Evolutionary conservation across 1,284 basidiomycete genomes (phyloP), one percentile per base, ranked within the genome.

Genomic region (Irpex sp.): DNA sequence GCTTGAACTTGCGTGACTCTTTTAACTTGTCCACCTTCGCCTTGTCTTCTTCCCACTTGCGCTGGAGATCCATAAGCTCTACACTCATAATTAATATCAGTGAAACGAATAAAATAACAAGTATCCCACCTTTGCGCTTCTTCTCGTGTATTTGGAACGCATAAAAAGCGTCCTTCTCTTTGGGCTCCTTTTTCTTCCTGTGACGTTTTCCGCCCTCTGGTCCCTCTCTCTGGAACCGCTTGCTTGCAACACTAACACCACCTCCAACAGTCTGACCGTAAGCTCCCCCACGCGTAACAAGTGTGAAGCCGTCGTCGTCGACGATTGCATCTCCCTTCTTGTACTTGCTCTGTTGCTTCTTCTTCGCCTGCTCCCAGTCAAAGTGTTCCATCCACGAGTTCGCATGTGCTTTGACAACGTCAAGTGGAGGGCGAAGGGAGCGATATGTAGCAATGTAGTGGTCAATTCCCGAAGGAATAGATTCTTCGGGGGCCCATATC

Each of bases 281-380:
- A 31, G 90, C 89, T 5, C 94, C 94, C 7, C 93, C 92, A 35
- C 94, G 83, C 26, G 90, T 92, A 35, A 97, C 94, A 8, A 96
- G 83, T 9, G 93, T 95, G 74, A 96, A 97, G 0, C 94, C 94
- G 67, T 97, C 94, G 66, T 93, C 93, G 74, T 97, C 94, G 56
- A 95, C 91, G 62, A 95, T 83, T 9, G 92, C 90, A 71, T 92
- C 90, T 35, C 91, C 90, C 72, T 90, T 92, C 65, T 76, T 81
- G 71, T 92, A 92, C 69, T 85, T 80, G 54, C 85, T 84, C 68
- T 86, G 83, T 65, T 86, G 89, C 71, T 83, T 87, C 64, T 78
- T 77, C 75, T 86, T 86, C 50, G 84, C 81, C 56, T 79, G 77
- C 67, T 91, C 84, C 72, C 87, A 87, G 72, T 95, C 94, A 78